These are phyloP conservation scores for Baudoinia panamericana DNA, from an alignment of 495 filamentous ascomycete species.

Conservation along the genomic window DNA sequence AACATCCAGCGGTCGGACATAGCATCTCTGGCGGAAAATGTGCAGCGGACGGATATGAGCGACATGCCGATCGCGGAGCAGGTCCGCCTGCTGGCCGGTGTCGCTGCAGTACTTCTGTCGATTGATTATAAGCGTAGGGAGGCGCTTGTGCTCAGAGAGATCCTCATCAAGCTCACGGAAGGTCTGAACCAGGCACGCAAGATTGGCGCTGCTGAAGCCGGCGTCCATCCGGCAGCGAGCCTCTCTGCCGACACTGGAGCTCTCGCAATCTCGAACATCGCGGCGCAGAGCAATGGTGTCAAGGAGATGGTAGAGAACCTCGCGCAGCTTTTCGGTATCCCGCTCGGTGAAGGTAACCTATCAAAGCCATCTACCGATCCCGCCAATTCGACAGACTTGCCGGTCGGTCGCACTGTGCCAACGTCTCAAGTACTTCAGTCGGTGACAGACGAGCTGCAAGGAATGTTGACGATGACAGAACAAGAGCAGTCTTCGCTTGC, in stretches of 20 bases:
- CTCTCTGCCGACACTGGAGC: conserved; percentile 9
- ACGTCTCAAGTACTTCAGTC: neutral
- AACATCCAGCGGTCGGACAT: conserved; percentile 31
- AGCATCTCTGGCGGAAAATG: conserved; percentile 53
- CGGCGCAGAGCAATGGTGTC: conserved; percentile 14
- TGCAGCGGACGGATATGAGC: conserved; percentile 42
- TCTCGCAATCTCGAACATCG: neutral
- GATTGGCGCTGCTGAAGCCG: conserved; percentile 81
- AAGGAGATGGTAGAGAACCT: conserved; percentile 20
- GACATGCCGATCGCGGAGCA: conserved; percentile 46
- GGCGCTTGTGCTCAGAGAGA: conserved; percentile 69
- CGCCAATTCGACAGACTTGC: conserved; percentile 19
- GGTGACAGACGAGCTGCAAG: too few relatives aligned
- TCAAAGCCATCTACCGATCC: neutral
- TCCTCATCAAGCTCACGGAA: conserved; percentile 68
- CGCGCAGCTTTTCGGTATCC: conserved; percentile 24
- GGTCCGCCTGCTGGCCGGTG: conserved; percentile 65
- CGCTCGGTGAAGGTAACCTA: neutral
- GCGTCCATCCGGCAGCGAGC: conserved; percentile 85
- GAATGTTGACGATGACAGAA: too few relatives aligned
- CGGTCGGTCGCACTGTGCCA: neutral
- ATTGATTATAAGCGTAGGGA: conserved; percentile 76
- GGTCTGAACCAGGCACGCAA: conserved; percentile 86
- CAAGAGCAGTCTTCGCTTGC: too few relatives aligned
- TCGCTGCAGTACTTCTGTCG: conserved; percentile 64